Conservation (phyloP, 192 early-diverging fungal species). For the Neocallimastix lanati region DNA sequence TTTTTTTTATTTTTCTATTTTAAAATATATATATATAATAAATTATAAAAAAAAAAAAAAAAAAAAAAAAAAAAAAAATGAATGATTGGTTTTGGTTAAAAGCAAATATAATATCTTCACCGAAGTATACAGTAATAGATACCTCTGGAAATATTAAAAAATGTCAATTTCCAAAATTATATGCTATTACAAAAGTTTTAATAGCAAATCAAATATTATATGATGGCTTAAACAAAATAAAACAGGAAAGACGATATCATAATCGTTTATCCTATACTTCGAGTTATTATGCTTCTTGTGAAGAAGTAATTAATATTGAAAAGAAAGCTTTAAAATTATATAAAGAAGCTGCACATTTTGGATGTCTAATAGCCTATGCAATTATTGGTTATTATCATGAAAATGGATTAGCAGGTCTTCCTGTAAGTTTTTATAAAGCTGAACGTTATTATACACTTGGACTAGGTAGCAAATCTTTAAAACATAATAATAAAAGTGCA, state of each 20-base stretch:
- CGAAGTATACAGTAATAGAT: background rate
- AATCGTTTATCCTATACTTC: background rate
- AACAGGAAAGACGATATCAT: background rate
- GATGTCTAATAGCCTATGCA: background rate
- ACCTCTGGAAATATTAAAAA: background rate
- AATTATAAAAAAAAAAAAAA: too few species aligned
- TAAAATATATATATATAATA: too few species aligned
- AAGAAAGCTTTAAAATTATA: background rate
- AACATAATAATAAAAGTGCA: background rate
- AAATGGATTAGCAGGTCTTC: background rate
- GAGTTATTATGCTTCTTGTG: background rate
- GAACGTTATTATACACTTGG: background rate
- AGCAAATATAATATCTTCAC: background rate
- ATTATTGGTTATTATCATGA: background rate
- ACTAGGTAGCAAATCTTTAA: background rate
- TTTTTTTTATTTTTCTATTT: too few species aligned
- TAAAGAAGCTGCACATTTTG: background rate
- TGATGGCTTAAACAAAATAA: background rate
- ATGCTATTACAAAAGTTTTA: background rate
- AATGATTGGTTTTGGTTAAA: background rate
- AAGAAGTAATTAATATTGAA: background rate
- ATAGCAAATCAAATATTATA: background rate
- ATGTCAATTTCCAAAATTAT: background rate
- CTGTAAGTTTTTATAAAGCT: background rate
- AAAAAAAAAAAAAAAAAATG: background rate